Base-by-base conservation (phyloP, 768 basidiomycete species). In the Amylocystis lapponica region DNA sequence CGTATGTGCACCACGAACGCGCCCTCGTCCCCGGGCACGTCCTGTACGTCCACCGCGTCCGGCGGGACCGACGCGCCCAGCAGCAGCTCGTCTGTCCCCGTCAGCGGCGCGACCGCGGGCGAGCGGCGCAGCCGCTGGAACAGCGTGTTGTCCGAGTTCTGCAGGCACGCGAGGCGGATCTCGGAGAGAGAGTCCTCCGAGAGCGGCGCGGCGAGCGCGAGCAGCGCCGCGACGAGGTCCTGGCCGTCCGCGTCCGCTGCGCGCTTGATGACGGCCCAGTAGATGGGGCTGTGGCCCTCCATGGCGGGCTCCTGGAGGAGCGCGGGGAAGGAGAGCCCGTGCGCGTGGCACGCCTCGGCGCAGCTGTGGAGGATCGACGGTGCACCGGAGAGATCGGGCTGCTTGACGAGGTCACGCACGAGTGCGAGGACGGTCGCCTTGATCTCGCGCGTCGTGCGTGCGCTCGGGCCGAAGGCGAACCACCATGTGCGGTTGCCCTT, bases 221-320 rank as follows among this genome's bases (percentile, higher is more conserved):
- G 64, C 17, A 86, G 62, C 0, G 72, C 70, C 16, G 78, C 59
- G 4, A 84, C 49, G 19, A 74, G 55, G 21, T 64, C 57, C 34
- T 11, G 27, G 10, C 22, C 43, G 35, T 16, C 43, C 46, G 23
- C 20, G 21, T 33, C 41, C 45, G 40, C 21, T 21, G 32, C 41
- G 3, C 71, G 73, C 43, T 82, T 83, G 19, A 86, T 62, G 49
- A 86, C 76, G 0, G 78, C 79, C 86, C 86, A 87, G 55, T 86
- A 86, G 3, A 87, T 50, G 0, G 82, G 79, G 0, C 79, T 78
- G 52, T 79, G 82, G 0, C 66, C 67, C 51, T 86, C 85, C 27
- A 86, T 76, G 8, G 66, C 76, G 22, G 62, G 71, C 34, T 84
- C 78, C 53, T 85, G 84, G 0, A 87, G 63, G 8, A 87, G 52